Conservation (phyloP, 306 rosid species). For the Quercus agrifolia region DNA sequence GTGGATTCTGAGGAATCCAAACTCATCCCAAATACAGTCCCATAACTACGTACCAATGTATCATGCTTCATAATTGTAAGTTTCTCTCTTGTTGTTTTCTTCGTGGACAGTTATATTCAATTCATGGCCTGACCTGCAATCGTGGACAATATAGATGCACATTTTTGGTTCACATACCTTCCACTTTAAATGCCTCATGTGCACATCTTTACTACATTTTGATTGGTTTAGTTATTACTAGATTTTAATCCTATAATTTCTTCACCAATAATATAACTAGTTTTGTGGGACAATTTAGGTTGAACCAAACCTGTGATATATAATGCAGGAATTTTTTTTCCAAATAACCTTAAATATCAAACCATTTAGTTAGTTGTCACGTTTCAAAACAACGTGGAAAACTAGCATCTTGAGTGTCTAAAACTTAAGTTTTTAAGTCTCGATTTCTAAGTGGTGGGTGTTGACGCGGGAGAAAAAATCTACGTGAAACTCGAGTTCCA, state of each 20-base stretch:
- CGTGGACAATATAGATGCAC: neutral
- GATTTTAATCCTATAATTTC: neutral
- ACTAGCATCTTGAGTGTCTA: too few species aligned
- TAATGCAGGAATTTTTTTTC: too few species aligned
- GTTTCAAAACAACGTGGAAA: too few species aligned
- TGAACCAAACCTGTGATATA: neutral
- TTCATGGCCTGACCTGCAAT: neutral
- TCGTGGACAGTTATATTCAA: neutral
- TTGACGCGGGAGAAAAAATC: too few species aligned
- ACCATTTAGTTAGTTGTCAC: too few species aligned
- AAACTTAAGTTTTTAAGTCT: too few species aligned
- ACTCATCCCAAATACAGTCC: too few species aligned
- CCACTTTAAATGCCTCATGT: neutral
- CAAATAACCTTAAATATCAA: too few species aligned
- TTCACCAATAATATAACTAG: neutral
- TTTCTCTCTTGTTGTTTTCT: slow-evolving; percentile 3
- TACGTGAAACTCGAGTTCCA: too few species aligned
- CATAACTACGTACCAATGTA: too few species aligned
- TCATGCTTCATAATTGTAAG: neutral
- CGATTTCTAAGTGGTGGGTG: too few species aligned
- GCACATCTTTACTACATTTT: neutral
- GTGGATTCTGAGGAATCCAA: neutral
- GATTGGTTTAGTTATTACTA: neutral
- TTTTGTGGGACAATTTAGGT: neutral
- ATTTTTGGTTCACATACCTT: slow-evolving; percentile 20